Percentiles rank a stretch among this genome's conserved stretches.
Conservation (phyloP, 306 rosid genomes). For the Pterocarpus macrocarpus region DNA sequence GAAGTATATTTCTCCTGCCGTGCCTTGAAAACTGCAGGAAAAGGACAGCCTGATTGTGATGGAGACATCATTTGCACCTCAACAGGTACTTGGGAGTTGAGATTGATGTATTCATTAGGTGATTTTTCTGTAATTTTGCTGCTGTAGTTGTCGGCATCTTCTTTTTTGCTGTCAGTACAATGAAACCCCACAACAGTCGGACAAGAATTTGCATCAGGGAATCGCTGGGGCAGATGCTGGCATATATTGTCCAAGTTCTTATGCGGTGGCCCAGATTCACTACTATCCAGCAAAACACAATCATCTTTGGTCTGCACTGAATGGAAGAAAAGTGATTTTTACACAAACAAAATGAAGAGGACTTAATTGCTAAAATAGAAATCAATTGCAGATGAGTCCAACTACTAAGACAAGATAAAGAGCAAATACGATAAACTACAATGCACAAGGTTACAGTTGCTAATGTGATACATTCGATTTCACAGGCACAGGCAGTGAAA, state of each 20-base stretch:
- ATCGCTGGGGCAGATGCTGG: constrained; percentile 51
- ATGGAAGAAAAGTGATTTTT: constrained; percentile 70
- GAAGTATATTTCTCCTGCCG: constrained; percentile 60
- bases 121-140: constrained; percentile 53
- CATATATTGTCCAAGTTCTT: constrained; percentile 60
- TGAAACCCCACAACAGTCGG: constrained; percentile 66
- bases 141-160: constrained; percentile 47
- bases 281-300: constrained; percentile 67
- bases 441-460: constrained; percentile 4
- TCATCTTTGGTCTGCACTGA: constrained; percentile 97
- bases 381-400: constrained; percentile 3
- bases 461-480: constrained; percentile 15
- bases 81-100: constrained; percentile 56
- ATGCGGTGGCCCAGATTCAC: constrained; percentile 55
- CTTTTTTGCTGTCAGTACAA: constrained; percentile 51
- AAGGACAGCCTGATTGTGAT: constrained; percentile 55
- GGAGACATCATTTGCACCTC: constrained; percentile 55
- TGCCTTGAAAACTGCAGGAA: constrained; percentile 47
- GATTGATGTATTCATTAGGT: constrained; percentile 53
- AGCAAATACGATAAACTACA: constrained; percentile 2
- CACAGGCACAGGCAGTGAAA: neutral
- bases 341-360: constrained; percentile 63
- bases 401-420: neutral
- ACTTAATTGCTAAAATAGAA: constrained; percentile 29
- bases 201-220: constrained; percentile 59